These are phyloP conservation scores for Dendrostoma leiphaemia DNA, from an alignment of 2,329 filamentous ascomycete genomes.

Conservation along the genomic window DNA sequence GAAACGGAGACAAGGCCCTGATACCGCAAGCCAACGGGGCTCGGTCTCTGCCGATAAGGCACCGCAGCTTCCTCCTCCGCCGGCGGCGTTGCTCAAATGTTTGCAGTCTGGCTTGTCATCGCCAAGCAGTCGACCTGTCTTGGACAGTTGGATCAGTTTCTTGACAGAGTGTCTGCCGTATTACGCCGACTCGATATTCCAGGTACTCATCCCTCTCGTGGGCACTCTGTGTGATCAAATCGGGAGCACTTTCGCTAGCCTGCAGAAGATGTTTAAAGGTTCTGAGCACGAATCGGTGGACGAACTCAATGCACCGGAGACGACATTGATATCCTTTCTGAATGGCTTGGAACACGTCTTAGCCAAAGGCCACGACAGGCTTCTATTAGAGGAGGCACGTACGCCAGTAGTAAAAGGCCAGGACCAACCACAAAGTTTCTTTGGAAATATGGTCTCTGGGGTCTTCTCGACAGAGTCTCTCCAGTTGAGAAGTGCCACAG, in stretches of 20 bases:
- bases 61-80: slow-evolving; percentile 49
- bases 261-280: slow-evolving; percentile 62
- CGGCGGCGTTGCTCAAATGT: slow-evolving; percentile 74
- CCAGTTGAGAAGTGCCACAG: slow-evolving; percentile 78
- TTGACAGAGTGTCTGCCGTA: slow-evolving; percentile 79
- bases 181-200: slow-evolving; percentile 82
- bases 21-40: slow-evolving; percentile 37
- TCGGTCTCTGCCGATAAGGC: slow-evolving; percentile 34
- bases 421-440: slow-evolving; percentile 82
- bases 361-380: slow-evolving; percentile 79
- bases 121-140: slow-evolving; percentile 66
- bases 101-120: slow-evolving; percentile 80
- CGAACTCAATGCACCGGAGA: slow-evolving; percentile 53
- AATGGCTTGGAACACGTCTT: slow-evolving; percentile 90
- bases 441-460: slow-evolving; percentile 90
- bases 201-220: slow-evolving; percentile 85
- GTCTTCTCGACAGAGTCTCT: slow-evolving; percentile 79
- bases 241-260: slow-evolving; percentile 64
- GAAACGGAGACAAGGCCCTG: slow-evolving; percentile 41
- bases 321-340: slow-evolving; percentile 79
- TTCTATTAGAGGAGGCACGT: slow-evolving; percentile 73
- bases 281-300: slow-evolving; percentile 12
- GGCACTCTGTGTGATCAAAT: slow-evolving; percentile 86
- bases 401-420: slow-evolving; percentile 70
- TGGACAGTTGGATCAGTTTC: slow-evolving; percentile 91